These are phyloP conservation scores for Closterium sp. DNA, from an alignment of 139 green algal species.

Conservation along the genomic window DNA sequence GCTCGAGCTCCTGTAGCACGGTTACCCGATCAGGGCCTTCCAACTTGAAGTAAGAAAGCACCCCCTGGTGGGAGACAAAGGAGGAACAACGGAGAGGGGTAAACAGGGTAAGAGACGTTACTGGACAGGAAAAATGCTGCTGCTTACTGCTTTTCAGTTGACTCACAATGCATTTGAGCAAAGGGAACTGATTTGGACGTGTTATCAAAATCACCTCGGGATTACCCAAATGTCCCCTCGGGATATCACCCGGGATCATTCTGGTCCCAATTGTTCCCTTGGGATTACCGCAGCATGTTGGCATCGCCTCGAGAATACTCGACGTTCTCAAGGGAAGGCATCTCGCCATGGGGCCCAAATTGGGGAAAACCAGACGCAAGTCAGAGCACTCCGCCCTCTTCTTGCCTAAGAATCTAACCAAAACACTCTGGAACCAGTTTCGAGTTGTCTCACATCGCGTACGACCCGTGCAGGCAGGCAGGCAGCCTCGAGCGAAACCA, in stretches of 20 bases:
- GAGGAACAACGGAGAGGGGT: not conserved
- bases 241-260: not conserved
- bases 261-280: not conserved
- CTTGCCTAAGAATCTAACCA: too few species aligned
- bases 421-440: too few species aligned
- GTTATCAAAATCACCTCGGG: not conserved
- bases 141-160: too few species aligned
- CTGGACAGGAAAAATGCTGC: not conserved
- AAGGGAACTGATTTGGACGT: not conserved
- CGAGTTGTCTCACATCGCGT: not conserved
- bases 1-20: constrained; percentile 30
- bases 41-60: constrained; percentile 79
- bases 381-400: too few species aligned
- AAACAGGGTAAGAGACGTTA: not conserved
- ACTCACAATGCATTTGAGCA: not conserved
- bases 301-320: not conserved
- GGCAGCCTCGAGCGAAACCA: too few species aligned
- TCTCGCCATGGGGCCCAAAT: not conserved
- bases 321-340: not conserved
- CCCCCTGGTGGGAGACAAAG: constrained; percentile 46
- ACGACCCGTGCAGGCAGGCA: not conserved
- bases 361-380: too few species aligned
- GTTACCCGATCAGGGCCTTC: constrained; percentile 34
- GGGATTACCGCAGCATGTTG: not conserved
- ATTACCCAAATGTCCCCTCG: not conserved